phyloP scores from a whole-genome alignment of 495 filamentous ascomycete species.

The Bombardia bombarda region DNA sequence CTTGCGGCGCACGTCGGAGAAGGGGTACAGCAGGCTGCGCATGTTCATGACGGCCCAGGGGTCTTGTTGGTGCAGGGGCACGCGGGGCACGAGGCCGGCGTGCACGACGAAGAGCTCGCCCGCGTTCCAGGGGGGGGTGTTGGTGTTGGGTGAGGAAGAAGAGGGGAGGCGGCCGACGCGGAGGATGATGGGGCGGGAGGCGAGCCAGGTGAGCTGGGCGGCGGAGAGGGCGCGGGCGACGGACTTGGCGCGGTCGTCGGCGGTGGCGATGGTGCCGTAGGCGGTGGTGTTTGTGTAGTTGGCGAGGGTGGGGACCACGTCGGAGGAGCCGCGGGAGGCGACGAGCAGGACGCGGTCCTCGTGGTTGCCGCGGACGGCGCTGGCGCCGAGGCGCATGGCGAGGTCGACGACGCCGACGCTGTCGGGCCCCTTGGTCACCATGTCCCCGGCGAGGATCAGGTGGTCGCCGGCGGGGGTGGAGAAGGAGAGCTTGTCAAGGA shows the following conservation, averaged over 20 bases:
- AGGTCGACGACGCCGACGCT: slow-evolving; percentile 70
- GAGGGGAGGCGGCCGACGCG: slow-evolving; percentile 49
- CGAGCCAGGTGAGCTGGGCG: slow-evolving; percentile 62
- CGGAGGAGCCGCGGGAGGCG: slow-evolving; percentile 71
- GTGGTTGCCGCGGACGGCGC: slow-evolving; percentile 85
- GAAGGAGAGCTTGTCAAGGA: slow-evolving; percentile 64
- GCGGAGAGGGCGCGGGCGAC: slow-evolving; percentile 28
- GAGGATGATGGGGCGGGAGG: slow-evolving; percentile 66
- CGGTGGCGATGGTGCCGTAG: neutral
- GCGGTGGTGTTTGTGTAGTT: neutral
- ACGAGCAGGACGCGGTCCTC: slow-evolving; percentile 66
- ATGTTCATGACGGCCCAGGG: slow-evolving; percentile 84
- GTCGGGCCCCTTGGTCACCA: slow-evolving; percentile 85
- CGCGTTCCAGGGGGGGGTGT: slow-evolving; percentile 32
- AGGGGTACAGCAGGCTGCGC: slow-evolving; percentile 53
- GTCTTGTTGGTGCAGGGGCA: slow-evolving; percentile 66
- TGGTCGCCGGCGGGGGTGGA: slow-evolving; percentile 53
- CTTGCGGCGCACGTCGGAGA: slow-evolving; percentile 4
- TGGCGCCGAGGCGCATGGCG: slow-evolving; percentile 59
- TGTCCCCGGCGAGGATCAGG: slow-evolving; percentile 73
- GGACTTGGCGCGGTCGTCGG: slow-evolving; percentile 20
- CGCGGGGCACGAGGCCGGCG: slow-evolving; percentile 69
- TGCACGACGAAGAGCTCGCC: slow-evolving; percentile 68
- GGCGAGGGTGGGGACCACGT: slow-evolving; percentile 60
- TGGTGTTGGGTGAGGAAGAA: slow-evolving; percentile 17